Base-by-base conservation (phyloP, 2,329 filamentous ascomycete species). In the Xylaria digitata region DNA sequence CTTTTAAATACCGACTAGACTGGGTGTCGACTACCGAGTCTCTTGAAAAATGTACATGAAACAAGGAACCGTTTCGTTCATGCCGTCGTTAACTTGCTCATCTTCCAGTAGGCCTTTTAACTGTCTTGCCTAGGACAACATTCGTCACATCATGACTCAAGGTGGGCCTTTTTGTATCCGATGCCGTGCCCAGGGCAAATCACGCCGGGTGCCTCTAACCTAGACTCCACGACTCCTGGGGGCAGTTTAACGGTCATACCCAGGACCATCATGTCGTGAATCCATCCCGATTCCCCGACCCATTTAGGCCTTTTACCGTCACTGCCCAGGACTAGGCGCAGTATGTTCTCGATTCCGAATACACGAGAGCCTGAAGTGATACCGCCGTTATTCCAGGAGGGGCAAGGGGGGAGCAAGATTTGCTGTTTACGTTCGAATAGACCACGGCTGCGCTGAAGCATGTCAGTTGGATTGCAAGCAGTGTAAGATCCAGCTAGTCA, bases 301-400 rank as follows among this genome's bases (percentile, higher is more conserved):
- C 65, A 26, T 53, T 32, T 26, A 63, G 75, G 78, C 78, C 77
- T 79, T 80, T 81, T 81, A 74, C 67, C 66, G 80, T 81, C 80
- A 9, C 66, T 81, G 75, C 80, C 78, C 76, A 82, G 80, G 81
- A 80, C 78, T 61, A 77, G 6, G 23, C 4, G 37, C 11, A 13
- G 6, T 40, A 48, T 6, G 7, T 48, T 21, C 17, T 9, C 48
- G 21, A 45, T 32, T 7, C 30, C 34, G n/a, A 46, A 45, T 11
- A 43, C 42, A 19, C 13, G 15, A 37, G n/a, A 30, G n/a, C 37
- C 32, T 7, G 34, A 50, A 34, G 19, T 37, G 15, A 15, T 5
- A 42, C 30, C n/a, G 43, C 7, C 17, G 19, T 40, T 23, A 11
- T 6, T 46, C 15, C 1, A 5, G 40, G 17, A 11, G 7, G 6